Conservation (phyloP, 495 filamentous ascomycete species). For the Neurospora tetrasperma region DNA sequence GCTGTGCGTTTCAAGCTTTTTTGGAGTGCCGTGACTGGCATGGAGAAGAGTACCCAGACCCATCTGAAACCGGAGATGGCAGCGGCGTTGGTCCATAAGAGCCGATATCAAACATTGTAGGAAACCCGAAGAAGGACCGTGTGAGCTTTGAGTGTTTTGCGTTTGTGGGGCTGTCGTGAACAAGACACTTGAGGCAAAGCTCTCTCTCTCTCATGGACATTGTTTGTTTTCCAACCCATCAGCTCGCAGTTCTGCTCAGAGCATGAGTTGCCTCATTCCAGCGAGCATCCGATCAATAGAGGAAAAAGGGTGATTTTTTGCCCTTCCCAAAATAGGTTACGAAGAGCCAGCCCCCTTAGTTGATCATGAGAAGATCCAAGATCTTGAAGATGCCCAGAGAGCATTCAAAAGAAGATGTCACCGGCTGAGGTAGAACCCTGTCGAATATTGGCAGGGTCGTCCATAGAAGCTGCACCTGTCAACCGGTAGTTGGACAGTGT, state of each 20-base stretch:
- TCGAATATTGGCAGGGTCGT: background rate
- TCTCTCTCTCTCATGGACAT: background rate
- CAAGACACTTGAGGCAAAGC: background rate
- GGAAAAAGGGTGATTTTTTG: background rate
- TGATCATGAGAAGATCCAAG: background rate
- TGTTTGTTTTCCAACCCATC: background rate
- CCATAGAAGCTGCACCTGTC: background rate
- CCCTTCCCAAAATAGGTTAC: background rate
- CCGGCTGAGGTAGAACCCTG: background rate
- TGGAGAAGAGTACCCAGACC: background rate
- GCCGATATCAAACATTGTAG: background rate
- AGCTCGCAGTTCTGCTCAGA: background rate
- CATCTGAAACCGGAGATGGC: background rate
- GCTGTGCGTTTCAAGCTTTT: background rate
- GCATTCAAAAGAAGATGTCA: background rate
- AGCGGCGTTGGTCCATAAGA: background rate
- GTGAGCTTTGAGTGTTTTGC: background rate
- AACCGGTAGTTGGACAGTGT: background rate
- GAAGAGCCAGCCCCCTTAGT: background rate
- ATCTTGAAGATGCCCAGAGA: background rate
- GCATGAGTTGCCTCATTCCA: background rate
- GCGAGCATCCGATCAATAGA: background rate
- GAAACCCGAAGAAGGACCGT: background rate
- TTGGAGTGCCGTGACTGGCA: background rate
- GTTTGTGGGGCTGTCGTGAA: background rate